Percentiles rank a stretch among this genome's conserved stretches.
Conservation (phyloP, 768 basidiomycete genomes). For the Lyophyllum atratum region DNA sequence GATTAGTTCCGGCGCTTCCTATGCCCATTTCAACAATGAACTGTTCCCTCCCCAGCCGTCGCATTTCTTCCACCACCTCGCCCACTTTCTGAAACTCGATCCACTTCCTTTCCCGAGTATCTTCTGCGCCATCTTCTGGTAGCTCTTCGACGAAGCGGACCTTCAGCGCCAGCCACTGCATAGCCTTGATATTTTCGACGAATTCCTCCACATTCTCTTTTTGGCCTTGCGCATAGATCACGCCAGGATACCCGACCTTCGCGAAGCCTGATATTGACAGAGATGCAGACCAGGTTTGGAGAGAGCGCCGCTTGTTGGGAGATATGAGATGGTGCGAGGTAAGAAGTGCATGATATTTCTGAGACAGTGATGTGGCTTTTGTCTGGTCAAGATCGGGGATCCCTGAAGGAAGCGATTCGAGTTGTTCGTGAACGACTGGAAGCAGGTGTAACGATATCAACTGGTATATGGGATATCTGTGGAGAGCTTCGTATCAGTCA, state of each 20-base stretch:
- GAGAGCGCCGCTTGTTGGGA: constrained; percentile 58
- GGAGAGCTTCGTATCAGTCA: not conserved
- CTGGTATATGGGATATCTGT: constrained; percentile 64
- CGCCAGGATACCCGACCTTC: constrained; percentile 74
- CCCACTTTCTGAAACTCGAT: constrained; percentile 68
- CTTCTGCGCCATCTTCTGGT: constrained; percentile 17
- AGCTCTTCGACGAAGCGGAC: constrained; percentile 59
- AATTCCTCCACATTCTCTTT: constrained; percentile 60
- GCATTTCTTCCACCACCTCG: constrained; percentile 71
- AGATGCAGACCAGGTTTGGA: constrained; percentile 56
- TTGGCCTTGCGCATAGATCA: constrained; percentile 70
- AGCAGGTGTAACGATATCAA: constrained; percentile 59
- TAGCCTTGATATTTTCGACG: constrained; percentile 63
- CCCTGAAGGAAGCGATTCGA: constrained; percentile 1
- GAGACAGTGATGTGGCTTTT: constrained; percentile 5
- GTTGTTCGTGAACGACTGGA: constrained; percentile 51
- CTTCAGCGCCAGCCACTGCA: constrained; percentile 79
- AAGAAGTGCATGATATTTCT: constrained; percentile 58
- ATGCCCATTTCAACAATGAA: constrained; percentile 68
- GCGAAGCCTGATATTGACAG: constrained; percentile 65
- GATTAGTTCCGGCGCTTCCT: constrained; percentile 39
- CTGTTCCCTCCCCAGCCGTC: constrained; percentile 51
- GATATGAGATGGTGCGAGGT: constrained; percentile 77
- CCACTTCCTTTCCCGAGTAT: constrained; percentile 40
- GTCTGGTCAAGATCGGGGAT: not conserved